Evolutionary conservation across 2,329 filamentous ascomycete genomes (phyloP).

Genomic region (Colletotrichum ledebouriae): DNA sequence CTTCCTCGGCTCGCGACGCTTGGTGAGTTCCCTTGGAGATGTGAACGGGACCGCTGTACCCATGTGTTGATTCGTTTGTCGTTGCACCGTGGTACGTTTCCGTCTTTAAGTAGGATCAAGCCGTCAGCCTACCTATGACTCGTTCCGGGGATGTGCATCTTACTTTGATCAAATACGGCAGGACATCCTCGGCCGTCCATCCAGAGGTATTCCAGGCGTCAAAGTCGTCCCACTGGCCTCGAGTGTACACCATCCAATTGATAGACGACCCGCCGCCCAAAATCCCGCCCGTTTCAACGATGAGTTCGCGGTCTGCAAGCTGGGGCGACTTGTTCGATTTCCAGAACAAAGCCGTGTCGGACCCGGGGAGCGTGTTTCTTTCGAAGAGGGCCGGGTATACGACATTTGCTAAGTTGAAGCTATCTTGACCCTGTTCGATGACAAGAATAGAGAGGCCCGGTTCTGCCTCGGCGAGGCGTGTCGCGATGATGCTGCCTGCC

Average conservation of each 20-base stretch:
- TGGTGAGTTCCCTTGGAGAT: slow-evolving; percentile 61
- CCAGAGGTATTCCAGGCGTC: slow-evolving; percentile 53
- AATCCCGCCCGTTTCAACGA: slow-evolving; percentile 46
- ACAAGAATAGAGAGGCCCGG: slow-evolving; percentile 48
- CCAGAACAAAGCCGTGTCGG: slow-evolving; percentile 45
- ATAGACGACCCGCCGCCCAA: slow-evolving; percentile 52
- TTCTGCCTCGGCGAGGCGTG: slow-evolving; percentile 46
- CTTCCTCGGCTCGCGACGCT: slow-evolving; percentile 53
- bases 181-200: slow-evolving; percentile 51
- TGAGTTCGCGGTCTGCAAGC: slow-evolving; percentile 42
- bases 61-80: slow-evolving; percentile 56
- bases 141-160: not conserved
- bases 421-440: slow-evolving; percentile 48
- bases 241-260: slow-evolving; percentile 51
- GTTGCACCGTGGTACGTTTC: slow-evolving; percentile 45
- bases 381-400: slow-evolving; percentile 45
- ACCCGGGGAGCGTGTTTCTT: slow-evolving; percentile 21
- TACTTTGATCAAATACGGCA: slow-evolving; percentile 43
- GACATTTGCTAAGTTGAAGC: slow-evolving; percentile 46
- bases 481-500: slow-evolving; percentile 47
- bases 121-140: not conserved
- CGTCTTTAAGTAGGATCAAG: not conserved
- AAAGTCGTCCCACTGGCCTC: slow-evolving; percentile 50
- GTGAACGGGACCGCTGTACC: slow-evolving; percentile 62
- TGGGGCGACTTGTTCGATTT: slow-evolving; percentile 44